Conservation (phyloP, 345 rosid species). For the Rhodamnia argentea region DNA sequence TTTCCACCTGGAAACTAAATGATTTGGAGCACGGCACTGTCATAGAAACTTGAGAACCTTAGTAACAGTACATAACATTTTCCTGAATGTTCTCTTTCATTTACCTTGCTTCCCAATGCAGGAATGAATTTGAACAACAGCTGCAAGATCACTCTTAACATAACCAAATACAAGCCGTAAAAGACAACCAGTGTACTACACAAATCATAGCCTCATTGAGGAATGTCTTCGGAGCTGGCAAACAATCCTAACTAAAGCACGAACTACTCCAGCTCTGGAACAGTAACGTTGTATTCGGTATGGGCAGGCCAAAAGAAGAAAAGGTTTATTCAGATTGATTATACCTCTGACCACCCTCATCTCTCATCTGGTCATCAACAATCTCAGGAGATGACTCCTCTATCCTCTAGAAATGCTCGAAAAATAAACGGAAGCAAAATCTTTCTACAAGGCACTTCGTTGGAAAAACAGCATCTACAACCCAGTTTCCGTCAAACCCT, state of each 20-base stretch:
- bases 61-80: background rate
- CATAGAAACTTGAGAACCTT: background rate
- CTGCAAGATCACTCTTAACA: background rate
- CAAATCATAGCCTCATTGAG: background rate
- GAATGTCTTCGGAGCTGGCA: background rate
- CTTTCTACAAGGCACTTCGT: background rate
- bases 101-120: background rate
- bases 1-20: background rate
- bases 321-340: background rate
- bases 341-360: background rate
- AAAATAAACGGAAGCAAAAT: background rate
- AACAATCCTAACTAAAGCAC: background rate
- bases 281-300: background rate
- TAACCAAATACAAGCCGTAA: background rate
- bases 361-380: background rate
- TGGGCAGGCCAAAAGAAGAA: background rate
- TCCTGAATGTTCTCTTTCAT: background rate
- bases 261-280: background rate
- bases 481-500: background rate
- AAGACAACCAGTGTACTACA: background rate
- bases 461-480: background rate
- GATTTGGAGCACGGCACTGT: background rate
- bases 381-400: background rate
- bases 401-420: background rate
- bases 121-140: background rate